phyloP scores from a whole-genome alignment of 2,329 filamentous ascomycete species.

The Biscogniauxia sp. region DNA sequence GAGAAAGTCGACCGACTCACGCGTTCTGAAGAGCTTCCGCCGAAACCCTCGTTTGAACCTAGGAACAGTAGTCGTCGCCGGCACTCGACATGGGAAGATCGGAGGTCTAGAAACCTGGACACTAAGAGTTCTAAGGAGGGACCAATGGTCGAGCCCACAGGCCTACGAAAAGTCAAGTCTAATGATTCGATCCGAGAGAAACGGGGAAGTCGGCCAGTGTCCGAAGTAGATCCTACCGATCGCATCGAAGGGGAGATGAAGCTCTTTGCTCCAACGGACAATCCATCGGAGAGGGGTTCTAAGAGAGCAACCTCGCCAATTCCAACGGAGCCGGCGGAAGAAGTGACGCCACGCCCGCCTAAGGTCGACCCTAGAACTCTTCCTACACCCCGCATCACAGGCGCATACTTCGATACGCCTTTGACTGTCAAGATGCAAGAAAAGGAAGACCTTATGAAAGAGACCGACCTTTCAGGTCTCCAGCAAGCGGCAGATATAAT shows the following conservation, averaged over 20 bases:
- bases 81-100: conserved; percentile 19
- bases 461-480: conserved; percentile 4
- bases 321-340: conserved; percentile 34
- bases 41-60: conserved; percentile 12
- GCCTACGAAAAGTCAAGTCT: conserved; percentile 42
- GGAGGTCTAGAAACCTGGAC: conserved; percentile 20
- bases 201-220: conserved; percentile 45
- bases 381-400: conserved; percentile 53
- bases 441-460: conserved; percentile 14
- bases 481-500: not conserved
- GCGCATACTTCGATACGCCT: conserved; percentile 58
- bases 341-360: conserved; percentile 47
- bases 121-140: conserved; percentile 30
- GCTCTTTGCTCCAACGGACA: conserved; percentile 54
- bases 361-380: conserved; percentile 46
- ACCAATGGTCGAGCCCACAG: conserved; percentile 47
- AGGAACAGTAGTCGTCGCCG: conserved; percentile 16
- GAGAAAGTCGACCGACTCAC: conserved; percentile 14
- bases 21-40: conserved; percentile 5
- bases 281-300: conserved; percentile 55
- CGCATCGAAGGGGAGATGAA: conserved; percentile 56
- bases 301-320: conserved; percentile 48
- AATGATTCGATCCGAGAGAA: conserved; percentile 49
- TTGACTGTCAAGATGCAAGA: conserved; percentile 38
- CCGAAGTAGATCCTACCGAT: conserved; percentile 54